phyloP scores from a whole-genome alignment of 306 rosid species.

The Castanea sativa region DNA sequence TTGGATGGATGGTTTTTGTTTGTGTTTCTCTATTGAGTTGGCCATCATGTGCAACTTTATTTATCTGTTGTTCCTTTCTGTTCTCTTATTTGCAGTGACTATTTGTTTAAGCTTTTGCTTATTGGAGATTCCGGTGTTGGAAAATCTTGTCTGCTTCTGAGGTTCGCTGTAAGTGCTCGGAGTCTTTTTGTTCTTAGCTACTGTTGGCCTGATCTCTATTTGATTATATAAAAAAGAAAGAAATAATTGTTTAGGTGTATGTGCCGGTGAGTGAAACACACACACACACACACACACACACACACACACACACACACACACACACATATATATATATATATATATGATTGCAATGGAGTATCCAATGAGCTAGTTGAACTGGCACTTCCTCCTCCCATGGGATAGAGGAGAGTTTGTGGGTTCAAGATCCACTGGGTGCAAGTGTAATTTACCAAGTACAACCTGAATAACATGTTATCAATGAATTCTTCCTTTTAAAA shows the following conservation, averaged over 20 bases:
- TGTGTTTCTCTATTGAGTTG: not conserved
- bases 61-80: conserved; percentile 3
- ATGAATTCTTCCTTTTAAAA: too few relatives aligned
- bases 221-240: not conserved
- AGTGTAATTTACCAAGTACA: too few relatives aligned
- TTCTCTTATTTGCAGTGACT: conserved; percentile 60
- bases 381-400: too few relatives aligned
- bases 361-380: too few relatives aligned
- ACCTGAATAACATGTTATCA: too few relatives aligned
- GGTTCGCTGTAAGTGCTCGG: conserved; percentile 91
- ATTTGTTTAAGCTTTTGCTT: conserved; percentile 92
- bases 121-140: conserved; percentile 99
- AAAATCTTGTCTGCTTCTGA: conserved; percentile 95
- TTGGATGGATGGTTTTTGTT: not conserved
- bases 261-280: too few relatives aligned
- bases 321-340: too few relatives aligned
- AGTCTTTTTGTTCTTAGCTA: not conserved
- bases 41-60: not conserved
- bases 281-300: too few relatives aligned
- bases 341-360: too few relatives aligned
- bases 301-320: too few relatives aligned
- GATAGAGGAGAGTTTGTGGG: too few relatives aligned
- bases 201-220: not conserved
- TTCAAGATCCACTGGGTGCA: too few relatives aligned
- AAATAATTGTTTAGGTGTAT: not conserved